Evolutionary conservation across 495 filamentous ascomycete genomes (phyloP).

Genomic region (Aspergillus bridgeri): DNA sequence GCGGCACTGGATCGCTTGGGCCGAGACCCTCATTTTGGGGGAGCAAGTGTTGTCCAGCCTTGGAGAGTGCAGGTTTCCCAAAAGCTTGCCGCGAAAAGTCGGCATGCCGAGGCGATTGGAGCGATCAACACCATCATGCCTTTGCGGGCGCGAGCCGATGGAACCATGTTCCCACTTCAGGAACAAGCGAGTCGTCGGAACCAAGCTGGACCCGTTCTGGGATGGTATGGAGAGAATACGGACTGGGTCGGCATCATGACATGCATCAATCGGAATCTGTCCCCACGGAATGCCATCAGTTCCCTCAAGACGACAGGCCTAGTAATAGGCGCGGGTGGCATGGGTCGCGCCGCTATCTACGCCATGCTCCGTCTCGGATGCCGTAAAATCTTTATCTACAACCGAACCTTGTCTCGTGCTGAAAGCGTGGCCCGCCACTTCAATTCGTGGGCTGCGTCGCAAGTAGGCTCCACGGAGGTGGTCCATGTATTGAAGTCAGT

Average conservation of each 20-base stretch:
- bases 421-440: slow-evolving; percentile 69
- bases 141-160: slow-evolving; percentile 58
- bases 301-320: slow-evolving; percentile 62
- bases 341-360: slow-evolving; percentile 77
- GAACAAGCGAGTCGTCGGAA: slow-evolving; percentile 61
- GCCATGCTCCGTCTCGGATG: slow-evolving; percentile 76
- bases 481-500: slow-evolving; percentile 59
- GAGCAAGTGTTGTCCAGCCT: slow-evolving; percentile 67
- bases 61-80: slow-evolving; percentile 72
- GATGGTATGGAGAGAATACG: slow-evolving; percentile 80
- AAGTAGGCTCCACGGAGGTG: slow-evolving; percentile 44
- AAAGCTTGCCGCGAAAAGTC: slow-evolving; percentile 63
- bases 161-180: slow-evolving; percentile 61
- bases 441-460: slow-evolving; percentile 54
- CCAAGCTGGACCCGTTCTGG: slow-evolving; percentile 59
- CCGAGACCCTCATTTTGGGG: slow-evolving; percentile 65
- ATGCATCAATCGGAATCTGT: slow-evolving; percentile 70
- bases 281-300: slow-evolving; percentile 73
- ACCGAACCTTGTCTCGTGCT: slow-evolving; percentile 61
- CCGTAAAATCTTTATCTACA: slow-evolving; percentile 74
- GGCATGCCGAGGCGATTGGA: slow-evolving; percentile 75
- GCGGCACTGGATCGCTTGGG: slow-evolving; percentile 61
- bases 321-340: slow-evolving; percentile 77
- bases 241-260: slow-evolving; percentile 75
- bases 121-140: slow-evolving; percentile 82